Base-by-base conservation (phyloP, 2,329 filamentous ascomycete genomes). In the Aspergillus tubingensis region DNA sequence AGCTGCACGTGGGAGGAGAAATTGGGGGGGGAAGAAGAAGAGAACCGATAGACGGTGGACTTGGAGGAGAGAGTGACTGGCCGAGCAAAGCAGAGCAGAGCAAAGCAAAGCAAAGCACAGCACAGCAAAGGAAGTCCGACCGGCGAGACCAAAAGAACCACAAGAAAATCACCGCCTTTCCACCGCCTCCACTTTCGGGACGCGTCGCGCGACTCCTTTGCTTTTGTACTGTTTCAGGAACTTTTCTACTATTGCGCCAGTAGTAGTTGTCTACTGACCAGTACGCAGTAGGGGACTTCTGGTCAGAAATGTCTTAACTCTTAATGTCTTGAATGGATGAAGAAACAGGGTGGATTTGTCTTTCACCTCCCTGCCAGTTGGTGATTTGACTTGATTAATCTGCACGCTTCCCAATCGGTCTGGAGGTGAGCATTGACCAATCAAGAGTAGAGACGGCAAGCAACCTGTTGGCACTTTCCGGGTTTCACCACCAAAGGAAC, bases 131-230 rank as follows among this genome's bases (percentile, higher is more conserved):
- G 21, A 49, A 15, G 44, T 25, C 44, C 21, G 44, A 49, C 44
- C 23, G 47, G 47, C 47, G 47, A 30, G 47, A 32, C 47, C 15
- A 27, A 27, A 25, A 8, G 25, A 27, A 30, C 23, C 23, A 23
- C 44, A n/a, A 30, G 47, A 17, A 11, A 54, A 30, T 41, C 52
- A 30, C 36, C 41, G 52, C 52, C 41, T 41, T 36, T 38, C 41
- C 21, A 43, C 36, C 52, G 52, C 52, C 52, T 54, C 51, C 36
- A 25, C 52, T 39, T 36, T 54, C 52, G 52, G 52, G 52, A 54
- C 52, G 52, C 52, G 52, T 54, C 52, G 52, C 52, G 52, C 44
- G 44, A 25, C 44, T 25, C 21, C 44, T 49, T 49, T 49, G 21
- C 25, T 49, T 49, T 30, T 30, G 6, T 3, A 19, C 44, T 13